phyloP scores from a whole-genome alignment of 2,329 filamentous ascomycete genomes.

The Pseudocercospora vitis region DNA sequence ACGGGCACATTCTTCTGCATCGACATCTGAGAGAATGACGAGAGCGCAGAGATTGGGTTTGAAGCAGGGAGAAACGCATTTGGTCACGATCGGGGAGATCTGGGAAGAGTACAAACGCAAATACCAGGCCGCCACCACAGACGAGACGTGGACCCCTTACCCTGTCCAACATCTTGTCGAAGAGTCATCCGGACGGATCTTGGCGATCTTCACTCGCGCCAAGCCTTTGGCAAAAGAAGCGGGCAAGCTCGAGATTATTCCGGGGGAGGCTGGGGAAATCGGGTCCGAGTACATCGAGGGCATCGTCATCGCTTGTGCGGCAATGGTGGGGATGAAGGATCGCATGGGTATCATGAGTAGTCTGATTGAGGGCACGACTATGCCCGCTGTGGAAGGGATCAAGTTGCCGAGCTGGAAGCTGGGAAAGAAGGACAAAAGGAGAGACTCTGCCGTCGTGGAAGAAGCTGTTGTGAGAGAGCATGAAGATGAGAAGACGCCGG shows the following conservation, averaged over 20 bases:
- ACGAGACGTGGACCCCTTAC: slow-evolving; percentile 16
- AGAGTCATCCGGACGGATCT: slow-evolving; percentile 1
- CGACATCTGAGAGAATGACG: no score
- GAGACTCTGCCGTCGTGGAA: no score
- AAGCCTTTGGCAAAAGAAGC: slow-evolving; percentile 13
- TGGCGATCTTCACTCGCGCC: slow-evolving; percentile 13
- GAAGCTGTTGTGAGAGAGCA: no score
- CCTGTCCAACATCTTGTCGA: slow-evolving; percentile 13
- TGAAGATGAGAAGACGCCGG: no score
- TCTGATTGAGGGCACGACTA: not conserved
- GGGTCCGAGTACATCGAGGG: slow-evolving; percentile 17
- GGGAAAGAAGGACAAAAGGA: no score
- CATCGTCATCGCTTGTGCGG: slow-evolving; percentile 13
- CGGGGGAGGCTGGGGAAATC: not conserved
- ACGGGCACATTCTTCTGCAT: no score
- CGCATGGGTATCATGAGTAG: slow-evolving; percentile 11
- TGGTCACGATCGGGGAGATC: slow-evolving; percentile 15
- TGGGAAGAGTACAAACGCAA: slow-evolving; percentile 11
- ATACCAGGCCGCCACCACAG: no score
- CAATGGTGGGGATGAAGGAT: slow-evolving; percentile 20
- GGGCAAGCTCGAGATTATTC: slow-evolving; percentile 5
- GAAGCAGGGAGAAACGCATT: slow-evolving; percentile 1
- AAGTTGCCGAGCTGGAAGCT: no score
- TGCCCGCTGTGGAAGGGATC: no score
- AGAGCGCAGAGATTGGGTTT: not conserved